Conservation (phyloP, 2,329 filamentous ascomycete genomes). For the Aureobasidium sp. region DNA sequence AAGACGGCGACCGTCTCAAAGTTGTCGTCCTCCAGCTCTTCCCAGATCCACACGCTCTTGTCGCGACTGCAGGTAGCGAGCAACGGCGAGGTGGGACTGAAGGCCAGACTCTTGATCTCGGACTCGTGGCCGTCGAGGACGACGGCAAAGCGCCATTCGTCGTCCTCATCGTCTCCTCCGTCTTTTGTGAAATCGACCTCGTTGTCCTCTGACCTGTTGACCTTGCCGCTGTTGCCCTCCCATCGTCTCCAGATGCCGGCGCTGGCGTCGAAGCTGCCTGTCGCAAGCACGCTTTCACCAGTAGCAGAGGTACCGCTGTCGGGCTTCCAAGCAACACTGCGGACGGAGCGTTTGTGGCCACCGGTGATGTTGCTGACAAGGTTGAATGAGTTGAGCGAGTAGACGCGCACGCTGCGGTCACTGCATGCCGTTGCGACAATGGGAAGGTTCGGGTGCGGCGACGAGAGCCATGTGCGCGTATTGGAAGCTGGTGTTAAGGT, state of each 20-base stretch:
- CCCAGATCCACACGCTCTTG: constrained; percentile 98
- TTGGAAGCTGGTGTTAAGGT: constrained; percentile 47
- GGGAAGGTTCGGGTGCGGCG: constrained; percentile 79
- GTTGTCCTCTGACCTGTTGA: constrained; percentile 24
- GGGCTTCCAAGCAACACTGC: constrained; percentile 83
- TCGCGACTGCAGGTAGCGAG: constrained; percentile 88
- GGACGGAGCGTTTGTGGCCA: constrained; percentile 86
- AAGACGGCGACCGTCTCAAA: constrained; percentile 95
- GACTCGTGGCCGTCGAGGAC: constrained; percentile 92
- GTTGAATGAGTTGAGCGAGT: constrained; percentile 74
- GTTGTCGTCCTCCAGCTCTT: constrained; percentile 89
- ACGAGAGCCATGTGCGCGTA: constrained; percentile 73
- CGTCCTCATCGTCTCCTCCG: constrained; percentile 51
- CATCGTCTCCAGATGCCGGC: constrained; percentile 64
- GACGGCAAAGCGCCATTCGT: constrained; percentile 88
- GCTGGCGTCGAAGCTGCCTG: constrained; percentile 88
- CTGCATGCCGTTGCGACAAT: constrained; percentile 83
- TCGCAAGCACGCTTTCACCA: constrained; percentile 71
- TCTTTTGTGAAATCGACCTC: constrained; percentile 28
- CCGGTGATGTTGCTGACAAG: constrained; percentile 74
- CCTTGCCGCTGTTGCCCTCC: constrained; percentile 55
- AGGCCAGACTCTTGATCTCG: constrained; percentile 77
- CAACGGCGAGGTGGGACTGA: constrained; percentile 66
- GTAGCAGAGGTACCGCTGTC: constrained; percentile 32
- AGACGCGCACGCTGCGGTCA: constrained; percentile 80